Conservation (phyloP, 805 yeast species). For the Yarrowia deformans region DNA sequence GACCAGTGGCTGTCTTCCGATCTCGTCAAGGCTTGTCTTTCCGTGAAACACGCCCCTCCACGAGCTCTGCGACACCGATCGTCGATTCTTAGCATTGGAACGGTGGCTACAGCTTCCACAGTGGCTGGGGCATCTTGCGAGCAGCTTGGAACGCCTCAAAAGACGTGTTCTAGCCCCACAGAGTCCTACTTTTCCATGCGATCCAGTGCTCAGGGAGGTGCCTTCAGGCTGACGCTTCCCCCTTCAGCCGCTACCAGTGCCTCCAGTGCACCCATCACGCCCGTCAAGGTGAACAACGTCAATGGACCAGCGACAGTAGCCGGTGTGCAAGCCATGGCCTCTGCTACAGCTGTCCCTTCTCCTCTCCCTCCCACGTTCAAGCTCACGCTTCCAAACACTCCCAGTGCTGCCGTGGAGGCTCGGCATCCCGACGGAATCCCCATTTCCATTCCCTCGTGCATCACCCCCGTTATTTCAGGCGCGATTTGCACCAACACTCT, state of each 20-base stretch:
- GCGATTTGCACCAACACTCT: conserved; percentile 33
- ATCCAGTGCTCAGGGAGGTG: conserved; percentile 19
- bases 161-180: conserved; percentile 22
- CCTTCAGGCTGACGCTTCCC: conserved; percentile 24
- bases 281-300: conserved; percentile 3
- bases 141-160: conserved; percentile 16
- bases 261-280: conserved; percentile 31
- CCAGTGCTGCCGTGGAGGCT: conserved; percentile 12
- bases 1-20: conserved; percentile 28
- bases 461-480: conserved; percentile 10
- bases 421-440: conserved; percentile 25
- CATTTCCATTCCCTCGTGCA: conserved; percentile 34
- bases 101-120: conserved; percentile 1
- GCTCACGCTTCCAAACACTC: conserved; percentile 26
- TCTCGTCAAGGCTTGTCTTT: conserved; percentile 21
- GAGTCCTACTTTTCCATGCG: conserved; percentile 33
- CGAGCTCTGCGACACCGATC: conserved; percentile 24
- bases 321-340: neutral
- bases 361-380: conserved; percentile 7
- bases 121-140: conserved; percentile 14
- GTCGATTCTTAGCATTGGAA: conserved; percentile 29
- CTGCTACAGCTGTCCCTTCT: neutral
- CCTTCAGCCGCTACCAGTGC: conserved; percentile 28
- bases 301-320: neutral
- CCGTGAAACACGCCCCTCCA: conserved; percentile 33